Percentiles rank a stretch among this genome's conserved stretches.
Conservation (phyloP, 495 filamentous ascomycete genomes). For the Aspergillus wentii region DNA sequence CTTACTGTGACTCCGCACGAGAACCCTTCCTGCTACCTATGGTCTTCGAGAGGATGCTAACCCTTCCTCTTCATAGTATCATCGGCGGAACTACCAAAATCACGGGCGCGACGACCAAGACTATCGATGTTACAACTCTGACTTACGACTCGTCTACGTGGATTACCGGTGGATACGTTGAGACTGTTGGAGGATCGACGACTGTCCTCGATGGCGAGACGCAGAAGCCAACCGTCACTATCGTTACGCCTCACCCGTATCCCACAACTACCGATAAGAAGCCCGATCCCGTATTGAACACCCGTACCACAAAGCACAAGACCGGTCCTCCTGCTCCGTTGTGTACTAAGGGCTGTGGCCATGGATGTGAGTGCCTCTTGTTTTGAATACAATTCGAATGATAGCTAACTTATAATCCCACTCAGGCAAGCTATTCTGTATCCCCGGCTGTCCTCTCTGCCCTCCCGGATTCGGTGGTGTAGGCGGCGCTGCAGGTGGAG, state of each 20-base stretch:
- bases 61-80: too few relatives aligned
- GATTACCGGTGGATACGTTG: background rate
- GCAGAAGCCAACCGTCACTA: background rate
- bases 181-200: background rate
- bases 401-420: background rate
- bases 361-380: background rate
- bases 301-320: background rate
- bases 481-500: too few relatives aligned
- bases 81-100: too few relatives aligned
- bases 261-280: background rate
- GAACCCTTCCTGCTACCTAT: background rate
- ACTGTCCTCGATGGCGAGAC: background rate
- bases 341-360: background rate
- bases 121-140: too few relatives aligned
- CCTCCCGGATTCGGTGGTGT: background rate
- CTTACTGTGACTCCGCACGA: background rate
- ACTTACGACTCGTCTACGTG: too few relatives aligned
- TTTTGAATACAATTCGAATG: too few relatives aligned
- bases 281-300: background rate
- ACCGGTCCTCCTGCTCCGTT: background rate
- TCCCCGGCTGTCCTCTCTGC: background rate
- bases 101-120: too few relatives aligned
- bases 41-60: too few relatives aligned
- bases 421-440: background rate
- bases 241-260: constrained; percentile 1